A percentile compares a stretch with the other conserved stretches of the same genome.
Conservation (phyloP, 2,329 filamentous ascomycete genomes). For the Colletotrichum lindemuthianum region DNA sequence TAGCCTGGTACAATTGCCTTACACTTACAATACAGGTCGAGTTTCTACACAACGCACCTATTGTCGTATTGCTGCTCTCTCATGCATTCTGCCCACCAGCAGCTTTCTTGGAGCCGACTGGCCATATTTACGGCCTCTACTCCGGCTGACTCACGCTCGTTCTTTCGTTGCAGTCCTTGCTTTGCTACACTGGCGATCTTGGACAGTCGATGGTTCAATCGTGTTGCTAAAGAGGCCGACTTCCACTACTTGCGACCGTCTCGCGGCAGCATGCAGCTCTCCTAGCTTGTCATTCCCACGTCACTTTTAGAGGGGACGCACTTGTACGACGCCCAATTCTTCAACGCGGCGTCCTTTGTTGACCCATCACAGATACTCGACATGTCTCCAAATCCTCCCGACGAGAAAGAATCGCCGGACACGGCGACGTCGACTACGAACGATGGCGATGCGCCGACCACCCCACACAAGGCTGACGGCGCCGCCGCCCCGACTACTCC, state of each 20-base stretch:
- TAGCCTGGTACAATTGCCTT: too few relatives aligned
- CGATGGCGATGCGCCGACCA: conserved; percentile 20
- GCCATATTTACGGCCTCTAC: conserved; percentile 18
- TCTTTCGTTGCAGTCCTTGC: not conserved
- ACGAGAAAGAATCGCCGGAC: conserved; percentile 31
- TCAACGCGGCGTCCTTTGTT: conserved; percentile 1
- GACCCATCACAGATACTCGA: conserved; percentile 24
- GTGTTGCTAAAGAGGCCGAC: too few relatives aligned
- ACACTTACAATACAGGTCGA: conserved; percentile 4
- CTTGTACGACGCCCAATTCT: conserved; percentile 11
- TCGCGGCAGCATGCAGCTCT: conserved; percentile 36
- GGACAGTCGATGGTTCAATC: too few relatives aligned
- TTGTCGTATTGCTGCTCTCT: conserved; percentile 7
- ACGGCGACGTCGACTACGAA: conserved; percentile 9
- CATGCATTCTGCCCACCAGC: conserved; percentile 13
- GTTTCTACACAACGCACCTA: conserved; percentile 17
- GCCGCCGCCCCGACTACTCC: conserved; percentile 42
- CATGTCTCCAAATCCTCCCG: conserved; percentile 35
- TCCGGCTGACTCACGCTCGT: conserved; percentile 4
- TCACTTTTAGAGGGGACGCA: conserved; percentile 23
- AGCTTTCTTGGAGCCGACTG: conserved; percentile 18
- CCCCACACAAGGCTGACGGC: conserved; percentile 24
- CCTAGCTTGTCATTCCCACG: conserved; percentile 17
- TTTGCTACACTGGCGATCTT: not conserved
- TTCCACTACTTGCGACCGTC: conserved; percentile 7